Evolutionary conservation across 768 basidiomycete genomes (phyloP).

Genomic region (Pleurotus ostreatus): DNA sequence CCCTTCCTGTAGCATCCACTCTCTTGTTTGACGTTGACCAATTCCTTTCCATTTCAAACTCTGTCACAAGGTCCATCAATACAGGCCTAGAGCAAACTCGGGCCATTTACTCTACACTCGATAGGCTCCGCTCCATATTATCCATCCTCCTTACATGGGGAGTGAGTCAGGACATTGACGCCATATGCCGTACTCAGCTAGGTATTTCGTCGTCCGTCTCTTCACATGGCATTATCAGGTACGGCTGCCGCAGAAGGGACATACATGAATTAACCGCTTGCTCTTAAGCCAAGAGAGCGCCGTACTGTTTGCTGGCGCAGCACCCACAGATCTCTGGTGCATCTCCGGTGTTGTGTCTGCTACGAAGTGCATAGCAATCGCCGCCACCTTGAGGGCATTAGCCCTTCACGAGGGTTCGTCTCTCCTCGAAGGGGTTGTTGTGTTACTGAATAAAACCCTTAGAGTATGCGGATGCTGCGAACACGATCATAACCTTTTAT

Average conservation of each 20-base stretch:
- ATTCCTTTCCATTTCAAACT: conserved; percentile 44
- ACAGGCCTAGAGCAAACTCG: conserved; percentile 38
- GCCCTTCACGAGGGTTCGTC: conserved; percentile 64
- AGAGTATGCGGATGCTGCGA: conserved; percentile 70
- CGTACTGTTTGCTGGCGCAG: conserved; percentile 34
- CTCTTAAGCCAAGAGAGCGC: conserved; percentile 31
- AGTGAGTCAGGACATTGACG: conserved; percentile 66
- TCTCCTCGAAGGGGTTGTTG: neutral
- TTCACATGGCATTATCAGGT: conserved; percentile 51
- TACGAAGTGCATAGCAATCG: conserved; percentile 60
- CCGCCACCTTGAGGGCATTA: conserved; percentile 65
- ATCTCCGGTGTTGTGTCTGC: conserved; percentile 71
- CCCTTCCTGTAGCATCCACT: conserved; percentile 36
- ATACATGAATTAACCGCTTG: conserved; percentile 2
- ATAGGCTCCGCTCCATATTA: conserved; percentile 55
- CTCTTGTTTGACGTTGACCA: conserved; percentile 47
- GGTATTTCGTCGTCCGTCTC: conserved; percentile 35
- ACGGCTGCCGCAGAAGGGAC: neutral
- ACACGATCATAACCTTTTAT: conserved; percentile 79
- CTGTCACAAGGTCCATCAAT: conserved; percentile 49
- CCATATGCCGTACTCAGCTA: conserved; percentile 57
- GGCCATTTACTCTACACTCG: conserved; percentile 41
- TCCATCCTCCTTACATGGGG: conserved; percentile 67
- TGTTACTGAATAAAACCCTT: conserved; percentile 5
- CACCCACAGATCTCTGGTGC: conserved; percentile 57